phyloP scores from a whole-genome alignment of 148 eudicot species.

The Diospyros kaki region DNA sequence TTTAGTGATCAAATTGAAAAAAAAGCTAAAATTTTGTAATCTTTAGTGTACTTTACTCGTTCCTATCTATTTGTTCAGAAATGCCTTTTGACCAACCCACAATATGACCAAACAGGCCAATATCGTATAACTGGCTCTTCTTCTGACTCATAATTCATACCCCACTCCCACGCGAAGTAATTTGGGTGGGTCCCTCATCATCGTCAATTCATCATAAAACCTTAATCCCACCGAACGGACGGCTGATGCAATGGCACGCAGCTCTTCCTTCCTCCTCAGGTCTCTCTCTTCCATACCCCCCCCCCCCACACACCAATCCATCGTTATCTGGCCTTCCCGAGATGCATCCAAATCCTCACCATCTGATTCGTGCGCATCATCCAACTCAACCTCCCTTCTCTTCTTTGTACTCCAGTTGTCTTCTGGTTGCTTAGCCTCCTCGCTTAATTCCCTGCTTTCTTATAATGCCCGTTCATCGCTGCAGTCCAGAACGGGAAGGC shows the following conservation, averaged over 20 bases:
- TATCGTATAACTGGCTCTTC: no score
- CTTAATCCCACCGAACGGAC: slow-evolving; percentile 29
- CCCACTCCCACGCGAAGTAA: no score
- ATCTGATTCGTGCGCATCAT: slow-evolving; percentile 9
- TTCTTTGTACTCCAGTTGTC: slow-evolving; percentile 50
- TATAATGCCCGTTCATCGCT: slow-evolving; percentile 1
- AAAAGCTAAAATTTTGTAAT: no score
- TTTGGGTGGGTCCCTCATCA: no score
- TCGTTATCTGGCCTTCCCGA: slow-evolving; percentile 39
- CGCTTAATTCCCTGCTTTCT: slow-evolving; percentile 18
- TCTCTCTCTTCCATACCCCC: no score
- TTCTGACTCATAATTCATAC: no score
- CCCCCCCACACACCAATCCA: no score
- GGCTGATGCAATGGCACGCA: slow-evolving; percentile 48
- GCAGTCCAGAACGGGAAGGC: slow-evolving; percentile 53
- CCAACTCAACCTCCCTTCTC: slow-evolving; percentile 27
- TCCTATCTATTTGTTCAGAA: no score
- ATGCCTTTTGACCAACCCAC: no score
- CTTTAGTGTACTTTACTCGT: no score
- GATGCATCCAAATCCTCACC: slow-evolving; percentile 18
- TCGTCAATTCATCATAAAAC: slow-evolving; percentile 12
- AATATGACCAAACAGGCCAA: no score
- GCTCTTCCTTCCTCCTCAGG: slow-evolving; percentile 43
- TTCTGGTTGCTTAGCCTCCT: slow-evolving; percentile 29
- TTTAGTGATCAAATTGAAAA: no score